These are phyloP conservation scores for Bothriochloa decipiens DNA, from an alignment of 176 grass and related monocot genomes.

Conservation along the genomic window DNA sequence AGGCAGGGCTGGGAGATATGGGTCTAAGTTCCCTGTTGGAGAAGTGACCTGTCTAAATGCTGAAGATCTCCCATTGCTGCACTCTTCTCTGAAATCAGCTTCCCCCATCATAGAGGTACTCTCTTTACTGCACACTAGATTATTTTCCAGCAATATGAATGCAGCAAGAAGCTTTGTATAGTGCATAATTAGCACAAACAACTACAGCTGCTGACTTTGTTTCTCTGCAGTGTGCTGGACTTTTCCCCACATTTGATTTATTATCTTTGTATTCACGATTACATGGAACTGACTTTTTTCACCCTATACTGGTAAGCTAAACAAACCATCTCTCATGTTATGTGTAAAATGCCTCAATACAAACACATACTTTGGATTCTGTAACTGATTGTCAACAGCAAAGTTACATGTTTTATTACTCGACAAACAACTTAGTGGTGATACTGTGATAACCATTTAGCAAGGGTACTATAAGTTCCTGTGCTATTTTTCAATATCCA, in stretches of 20 bases:
- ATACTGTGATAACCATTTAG: constrained; percentile 17
- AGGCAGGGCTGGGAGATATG: constrained; percentile 99
- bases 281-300: constrained; percentile 66
- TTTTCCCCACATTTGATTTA: constrained; percentile 90
- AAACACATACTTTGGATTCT: constrained; percentile 35
- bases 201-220: constrained; percentile 22
- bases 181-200: constrained; percentile 28
- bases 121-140: constrained; percentile 18
- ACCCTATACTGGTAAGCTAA: constrained; percentile 71
- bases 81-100: constrained; percentile 77
- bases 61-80: constrained; percentile 84
- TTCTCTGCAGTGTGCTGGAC: constrained; percentile 75
- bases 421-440: constrained; percentile 22
- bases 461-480: not conserved
- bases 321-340: not conserved
- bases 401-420: constrained; percentile 26
- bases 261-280: constrained; percentile 80
- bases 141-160: constrained; percentile 34
- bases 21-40: constrained; percentile 91
- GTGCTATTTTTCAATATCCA: constrained; percentile 26
- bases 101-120: constrained; percentile 85
- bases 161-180: constrained; percentile 21
- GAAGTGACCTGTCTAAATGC: constrained; percentile 78
- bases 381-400: constrained; percentile 1
- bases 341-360: constrained; percentile 39